Conservation (phyloP, 169 alveolate species). For the Plasmodium adleri region DNA sequence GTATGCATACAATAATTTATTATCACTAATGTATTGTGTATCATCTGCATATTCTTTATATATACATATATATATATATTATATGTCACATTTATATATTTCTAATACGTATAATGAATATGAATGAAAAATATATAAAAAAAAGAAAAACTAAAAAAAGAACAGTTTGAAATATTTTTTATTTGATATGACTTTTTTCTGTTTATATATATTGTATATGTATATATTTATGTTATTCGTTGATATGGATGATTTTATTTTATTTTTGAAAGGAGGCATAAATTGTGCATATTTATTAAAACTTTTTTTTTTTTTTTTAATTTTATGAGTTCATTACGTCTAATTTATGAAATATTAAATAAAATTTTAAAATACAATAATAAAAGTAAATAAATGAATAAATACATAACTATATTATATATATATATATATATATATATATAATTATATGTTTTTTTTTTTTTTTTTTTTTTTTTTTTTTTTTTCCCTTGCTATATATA, state of each 20-base stretch:
- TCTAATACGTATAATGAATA: too few relatives aligned
- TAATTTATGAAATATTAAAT: neutral
- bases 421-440: conserved; percentile 6
- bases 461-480: neutral
- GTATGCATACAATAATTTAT: conserved; percentile 11
- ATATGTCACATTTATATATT: neutral
- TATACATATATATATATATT: neutral
- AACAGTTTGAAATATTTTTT: conserved; percentile 1
- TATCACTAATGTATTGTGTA: neutral
- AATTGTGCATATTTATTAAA: conserved; percentile 1
- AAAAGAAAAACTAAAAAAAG: neutral
- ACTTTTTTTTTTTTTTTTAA: neutral
- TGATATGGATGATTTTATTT: neutral
- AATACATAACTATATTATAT: neutral
- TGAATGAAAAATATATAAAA: too few relatives aligned
- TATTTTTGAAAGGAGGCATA: neutral
- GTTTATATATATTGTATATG: neutral
- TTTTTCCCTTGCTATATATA: neutral
- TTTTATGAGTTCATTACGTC: neutral
- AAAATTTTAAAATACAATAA: neutral
- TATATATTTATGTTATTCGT: neutral
- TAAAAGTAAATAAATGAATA: neutral
- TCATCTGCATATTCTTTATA: neutral
- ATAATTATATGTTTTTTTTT: neutral
- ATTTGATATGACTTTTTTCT: too few relatives aligned